Evolutionary conservation across 345 rosid species (phyloP), one percentile per base, ranked within the genome.

Genomic region (Salix udensis): DNA sequence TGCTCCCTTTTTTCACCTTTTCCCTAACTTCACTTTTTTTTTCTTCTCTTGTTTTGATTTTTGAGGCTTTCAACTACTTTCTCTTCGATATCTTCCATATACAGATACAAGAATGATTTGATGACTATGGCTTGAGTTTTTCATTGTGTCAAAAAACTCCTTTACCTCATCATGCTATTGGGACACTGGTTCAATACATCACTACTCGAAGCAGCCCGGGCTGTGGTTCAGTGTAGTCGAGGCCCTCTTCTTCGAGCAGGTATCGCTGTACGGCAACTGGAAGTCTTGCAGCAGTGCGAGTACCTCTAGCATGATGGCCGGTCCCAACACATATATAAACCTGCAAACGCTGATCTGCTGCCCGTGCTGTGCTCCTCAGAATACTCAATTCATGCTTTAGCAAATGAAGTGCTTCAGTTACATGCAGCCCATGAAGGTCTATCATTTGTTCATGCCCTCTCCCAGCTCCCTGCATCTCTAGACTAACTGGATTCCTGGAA

Each of bases 361-460:
- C 90, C 65, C 89, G 79, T 52, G 95, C 96, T 18, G 89, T 85
- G 81, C 89, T 87, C 88, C 91, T 88, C 70, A 92, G 78, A 62
- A 90, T 86, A 52, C 88, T 86, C 26, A 94, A 87, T 76, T 94
- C 99, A 10, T 92, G 96, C 87, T 90, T 96, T 81, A 96, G 88
- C 79, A 89, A 84, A 64, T 89, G 92, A 78, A 96, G 79, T 68
- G 99, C 98, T 86, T 94, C 99, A 19, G 85, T 90, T 26, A 92
- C 97, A 76, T 96, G 99, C 79, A 96, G 84, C 64, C 99, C 99
- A 23, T 96, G 99, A 76, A 96, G 89, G 85, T 96, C 99, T 84
- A 96, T 96, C 93, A 96, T 93, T 75, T 91, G 87, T 78, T 93
- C 98, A 40, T 85, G 88, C 48, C 94, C 98, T 88, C 97, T 87